These are phyloP conservation scores for Dactylellina leptospora DNA, from an alignment of 2,329 filamentous ascomycete species.

Conservation along the genomic window DNA sequence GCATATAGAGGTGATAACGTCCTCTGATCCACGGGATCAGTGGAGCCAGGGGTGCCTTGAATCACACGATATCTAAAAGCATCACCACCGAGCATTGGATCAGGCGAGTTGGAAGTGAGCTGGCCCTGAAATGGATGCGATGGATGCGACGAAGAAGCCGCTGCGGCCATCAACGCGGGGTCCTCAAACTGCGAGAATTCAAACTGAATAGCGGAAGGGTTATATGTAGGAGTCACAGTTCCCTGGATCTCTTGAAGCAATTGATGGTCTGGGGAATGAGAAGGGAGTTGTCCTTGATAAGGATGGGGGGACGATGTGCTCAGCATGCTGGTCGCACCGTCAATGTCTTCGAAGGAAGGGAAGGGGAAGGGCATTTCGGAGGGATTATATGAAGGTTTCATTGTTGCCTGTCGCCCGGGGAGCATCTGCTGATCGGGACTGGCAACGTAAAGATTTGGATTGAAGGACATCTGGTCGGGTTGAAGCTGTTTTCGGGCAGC, in stretches of 20 bases:
- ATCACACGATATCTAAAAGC: constrained; percentile 47
- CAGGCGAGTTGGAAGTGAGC: constrained; percentile 49
- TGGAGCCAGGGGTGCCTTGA: constrained; percentile 14
- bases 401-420: constrained; percentile 39
- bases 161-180: constrained; percentile 32
- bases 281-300: constrained; percentile 34
- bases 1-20: constrained; percentile 41
- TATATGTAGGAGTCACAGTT: constrained; percentile 33
- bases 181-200: constrained; percentile 42
- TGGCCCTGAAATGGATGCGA: constrained; percentile 48
- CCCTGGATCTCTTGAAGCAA: constrained; percentile 45
- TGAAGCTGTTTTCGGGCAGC: constrained; percentile 18
- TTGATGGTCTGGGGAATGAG: constrained; percentile 47
- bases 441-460: constrained; percentile 37
- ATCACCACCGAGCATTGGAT: constrained; percentile 49
- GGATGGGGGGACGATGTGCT: constrained; percentile 20
- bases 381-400: constrained; percentile 47
- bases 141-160: constrained; percentile 16
- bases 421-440: constrained; percentile 48
- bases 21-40: constrained; percentile 35
- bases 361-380: constrained; percentile 43
- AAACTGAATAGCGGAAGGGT: constrained; percentile 36
- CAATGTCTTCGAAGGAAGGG: constrained; percentile 43
- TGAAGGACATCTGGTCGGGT: constrained; percentile 40
- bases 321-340: constrained; percentile 17